Percentiles rank a stretch among this genome's conserved stretches.
phyloP scores from a whole-genome alignment of 257 asterid species.

The Penstemon eatonii region DNA sequence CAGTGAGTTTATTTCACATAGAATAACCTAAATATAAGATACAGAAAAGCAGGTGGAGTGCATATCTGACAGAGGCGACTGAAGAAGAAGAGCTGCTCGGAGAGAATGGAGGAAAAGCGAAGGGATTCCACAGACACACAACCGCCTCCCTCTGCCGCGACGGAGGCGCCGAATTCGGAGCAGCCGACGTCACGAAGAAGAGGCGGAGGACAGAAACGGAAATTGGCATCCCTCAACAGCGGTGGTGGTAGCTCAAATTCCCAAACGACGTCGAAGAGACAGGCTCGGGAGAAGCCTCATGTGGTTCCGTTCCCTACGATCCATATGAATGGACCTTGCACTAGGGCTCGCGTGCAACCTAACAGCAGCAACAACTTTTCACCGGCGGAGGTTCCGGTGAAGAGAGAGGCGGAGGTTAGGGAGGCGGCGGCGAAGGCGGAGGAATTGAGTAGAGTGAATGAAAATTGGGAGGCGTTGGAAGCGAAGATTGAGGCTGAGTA shows the following conservation, averaged over 20 bases:
- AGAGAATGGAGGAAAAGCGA: constrained; percentile 76
- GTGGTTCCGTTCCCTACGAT: constrained; percentile 71
- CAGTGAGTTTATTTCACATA: constrained; percentile 25
- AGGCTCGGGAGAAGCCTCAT: constrained; percentile 78
- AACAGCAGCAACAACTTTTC: constrained; percentile 46
- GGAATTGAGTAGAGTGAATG: constrained; percentile 45
- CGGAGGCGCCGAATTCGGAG: constrained; percentile 47
- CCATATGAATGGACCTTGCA: constrained; percentile 89
- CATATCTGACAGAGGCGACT: constrained; percentile 35
- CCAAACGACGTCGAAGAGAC: constrained; percentile 68
- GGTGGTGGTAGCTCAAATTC: constrained; percentile 55
- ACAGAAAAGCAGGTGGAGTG: constrained; percentile 26
- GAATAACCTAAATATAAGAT: constrained; percentile 20
- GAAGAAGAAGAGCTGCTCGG: constrained; percentile 30
- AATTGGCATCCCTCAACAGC: constrained; percentile 60
- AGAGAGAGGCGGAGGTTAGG: constrained; percentile 46
- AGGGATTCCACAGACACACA: constrained; percentile 62
- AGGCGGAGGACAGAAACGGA: constrained; percentile 84
- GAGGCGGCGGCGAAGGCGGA: constrained; percentile 50
- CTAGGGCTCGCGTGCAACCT: constrained; percentile 92
- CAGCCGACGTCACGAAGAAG: constrained; percentile 67
- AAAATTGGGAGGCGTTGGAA: constrained; percentile 77
- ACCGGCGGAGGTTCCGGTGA: constrained; percentile 39
- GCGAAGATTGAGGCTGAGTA: constrained; percentile 76
- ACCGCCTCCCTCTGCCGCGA: constrained; percentile 38